Percentiles rank a stretch among this genome's conserved stretches.
phyloP scores from a whole-genome alignment of 164 flowering plant genomes.

The Santalum album region DNA sequence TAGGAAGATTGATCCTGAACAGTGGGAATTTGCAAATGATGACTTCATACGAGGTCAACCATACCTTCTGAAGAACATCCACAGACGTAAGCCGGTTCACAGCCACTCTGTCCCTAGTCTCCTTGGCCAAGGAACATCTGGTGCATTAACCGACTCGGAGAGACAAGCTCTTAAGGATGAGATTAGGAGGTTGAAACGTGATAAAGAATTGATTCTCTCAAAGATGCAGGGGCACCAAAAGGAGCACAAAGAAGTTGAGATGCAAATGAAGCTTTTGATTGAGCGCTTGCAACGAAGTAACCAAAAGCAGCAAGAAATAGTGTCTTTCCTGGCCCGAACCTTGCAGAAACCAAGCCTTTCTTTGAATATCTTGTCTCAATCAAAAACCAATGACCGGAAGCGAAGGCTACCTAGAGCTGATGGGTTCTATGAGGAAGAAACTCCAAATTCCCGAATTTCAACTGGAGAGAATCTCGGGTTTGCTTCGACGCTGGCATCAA shows the following conservation, averaged over 20 bases:
- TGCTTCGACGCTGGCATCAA: conserved; percentile 10
- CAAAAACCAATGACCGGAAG: conserved; percentile 35
- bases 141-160: conserved; percentile 40
- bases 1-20: conserved; percentile 59
- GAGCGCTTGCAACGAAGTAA: conserved; percentile 30
- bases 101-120: conserved; percentile 47
- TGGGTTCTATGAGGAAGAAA: conserved; percentile 14
- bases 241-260: conserved; percentile 25
- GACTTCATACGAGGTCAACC: conserved; percentile 55
- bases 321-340: conserved; percentile 24
- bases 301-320: conserved; percentile 26
- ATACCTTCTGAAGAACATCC: conserved; percentile 45
- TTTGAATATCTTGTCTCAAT: conserved; percentile 15
- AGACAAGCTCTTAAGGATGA: conserved; percentile 32
- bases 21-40: conserved; percentile 75
- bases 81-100: conserved; percentile 66
- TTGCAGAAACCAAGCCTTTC: conserved; percentile 33
- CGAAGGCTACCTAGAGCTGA: conserved; percentile 38
- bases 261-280: conserved; percentile 23
- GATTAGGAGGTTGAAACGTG: conserved; percentile 36
- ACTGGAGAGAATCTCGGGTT: conserved; percentile 18
- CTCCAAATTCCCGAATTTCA: conserved; percentile 11
- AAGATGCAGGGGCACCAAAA: conserved; percentile 32
- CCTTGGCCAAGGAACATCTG: conserved; percentile 26
- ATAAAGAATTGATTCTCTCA: conserved; percentile 24